Evolutionary conservation across 345 rosid species (phyloP).

Genomic region (Bretschneidera sinensis): DNA sequence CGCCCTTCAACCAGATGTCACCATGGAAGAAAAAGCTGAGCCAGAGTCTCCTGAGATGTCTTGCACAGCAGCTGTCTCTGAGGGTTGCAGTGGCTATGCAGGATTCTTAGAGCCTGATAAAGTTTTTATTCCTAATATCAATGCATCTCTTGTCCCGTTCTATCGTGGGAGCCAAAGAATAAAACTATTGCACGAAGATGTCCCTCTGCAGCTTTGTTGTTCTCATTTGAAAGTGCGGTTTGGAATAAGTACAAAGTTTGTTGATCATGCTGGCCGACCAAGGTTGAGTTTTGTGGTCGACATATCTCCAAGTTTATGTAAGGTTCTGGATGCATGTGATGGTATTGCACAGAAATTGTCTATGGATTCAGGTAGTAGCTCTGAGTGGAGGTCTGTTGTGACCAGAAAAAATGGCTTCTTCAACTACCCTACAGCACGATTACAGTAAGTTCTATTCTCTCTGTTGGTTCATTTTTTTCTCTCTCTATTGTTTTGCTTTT

Average conservation of each 20-base stretch:
- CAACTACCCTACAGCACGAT: conserved; percentile 49
- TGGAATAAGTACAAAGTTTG: conserved; percentile 49
- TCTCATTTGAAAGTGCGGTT: conserved; percentile 48
- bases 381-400: conserved; percentile 64
- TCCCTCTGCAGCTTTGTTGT: conserved; percentile 54
- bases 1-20: conserved; percentile 38
- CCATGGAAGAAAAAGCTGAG: conserved; percentile 47
- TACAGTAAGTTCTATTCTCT: conserved; percentile 54
- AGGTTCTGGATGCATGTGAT: conserved; percentile 64
- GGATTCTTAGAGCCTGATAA: conserved; percentile 50
- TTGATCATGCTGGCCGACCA: conserved; percentile 52
- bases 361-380: conserved; percentile 49
- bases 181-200: conserved; percentile 38
- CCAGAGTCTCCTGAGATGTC: conserved; percentile 20
- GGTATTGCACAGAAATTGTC: conserved; percentile 32
- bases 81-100: conserved; percentile 33
- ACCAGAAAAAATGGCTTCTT: conserved; percentile 26
- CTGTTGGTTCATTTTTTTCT: background rate
- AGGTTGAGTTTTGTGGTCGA: conserved; percentile 66
- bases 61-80: conserved; percentile 25
- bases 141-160: conserved; percentile 42
- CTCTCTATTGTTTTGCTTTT: background rate
- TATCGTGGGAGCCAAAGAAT: conserved; percentile 45
- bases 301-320: conserved; percentile 42
- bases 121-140: conserved; percentile 44